phyloP scores from a whole-genome alignment of 2,329 filamentous ascomycete species.

The Zymoseptoria tritici region DNA sequence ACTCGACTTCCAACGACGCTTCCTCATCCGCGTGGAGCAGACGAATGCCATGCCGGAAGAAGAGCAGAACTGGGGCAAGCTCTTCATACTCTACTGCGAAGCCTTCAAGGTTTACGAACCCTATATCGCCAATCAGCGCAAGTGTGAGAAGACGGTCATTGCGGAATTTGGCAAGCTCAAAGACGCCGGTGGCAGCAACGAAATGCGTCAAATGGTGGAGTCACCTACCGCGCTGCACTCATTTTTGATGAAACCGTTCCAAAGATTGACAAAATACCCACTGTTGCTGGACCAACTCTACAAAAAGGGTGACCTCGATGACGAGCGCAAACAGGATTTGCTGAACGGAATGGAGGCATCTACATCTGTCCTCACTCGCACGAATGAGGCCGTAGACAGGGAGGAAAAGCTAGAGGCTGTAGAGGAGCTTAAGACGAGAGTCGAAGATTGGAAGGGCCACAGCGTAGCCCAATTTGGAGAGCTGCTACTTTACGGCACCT shows the following conservation, averaged over 20 bases:
- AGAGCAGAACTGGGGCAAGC: slow-evolving; percentile 87
- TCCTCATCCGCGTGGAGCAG: slow-evolving; percentile 91
- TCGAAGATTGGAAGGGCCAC: slow-evolving; percentile 97
- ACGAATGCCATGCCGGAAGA: slow-evolving; percentile 74
- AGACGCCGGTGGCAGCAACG: slow-evolving; percentile 56
- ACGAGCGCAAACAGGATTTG: slow-evolving; percentile 64
- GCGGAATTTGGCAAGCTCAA: slow-evolving; percentile 82
- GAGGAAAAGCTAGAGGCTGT: slow-evolving; percentile 78
- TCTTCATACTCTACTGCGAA: slow-evolving; percentile 78
- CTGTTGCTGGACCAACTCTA: slow-evolving; percentile 78
- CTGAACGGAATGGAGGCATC: slow-evolving; percentile 71
- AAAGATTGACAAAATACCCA: slow-evolving; percentile 90
- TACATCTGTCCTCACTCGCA: slow-evolving; percentile 71
- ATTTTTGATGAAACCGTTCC: slow-evolving; percentile 93
- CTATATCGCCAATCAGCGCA: slow-evolving; percentile 93
- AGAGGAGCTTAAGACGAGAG: slow-evolving; percentile 69
- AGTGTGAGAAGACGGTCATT: slow-evolving; percentile 77
- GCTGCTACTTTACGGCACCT: slow-evolving; percentile 78
- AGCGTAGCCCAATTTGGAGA: slow-evolving; percentile 86
- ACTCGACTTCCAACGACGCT: slow-evolving; percentile 89
- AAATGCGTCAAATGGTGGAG: slow-evolving; percentile 66
- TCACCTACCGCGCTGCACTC: slow-evolving; percentile 83
- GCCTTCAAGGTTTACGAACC: slow-evolving; percentile 90
- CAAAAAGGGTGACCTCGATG: slow-evolving; percentile 72
- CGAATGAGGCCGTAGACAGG: slow-evolving; percentile 84